Evolutionary conservation across 2,329 filamentous ascomycete species (phyloP), one percentile per base, ranked within the genome.

Genomic region (Alternaria sp.): DNA sequence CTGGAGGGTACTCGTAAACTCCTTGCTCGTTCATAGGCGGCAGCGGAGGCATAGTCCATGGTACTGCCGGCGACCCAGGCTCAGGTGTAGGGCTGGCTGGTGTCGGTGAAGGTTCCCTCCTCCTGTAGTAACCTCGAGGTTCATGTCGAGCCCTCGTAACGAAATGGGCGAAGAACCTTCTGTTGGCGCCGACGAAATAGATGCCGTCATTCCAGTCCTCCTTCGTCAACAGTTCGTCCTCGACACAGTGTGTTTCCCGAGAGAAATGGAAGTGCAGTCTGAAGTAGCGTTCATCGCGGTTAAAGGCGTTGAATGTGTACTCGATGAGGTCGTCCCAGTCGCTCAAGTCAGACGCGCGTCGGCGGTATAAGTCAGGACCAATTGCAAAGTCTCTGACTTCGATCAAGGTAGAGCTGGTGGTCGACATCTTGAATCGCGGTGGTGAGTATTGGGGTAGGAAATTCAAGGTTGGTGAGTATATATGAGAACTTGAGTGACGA

Each of bases 241-340:
- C 23, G 5, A 25, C 18, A 26, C 55, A 58, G 4, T 4, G 28
- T 44, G 55, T 41, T 7, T 50, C 11, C 7, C 23, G 45, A 11
- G 23, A 28, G 8, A 55, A 50, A 30, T 63, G 60, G 8, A 63
- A 18, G n/a, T 63, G 60, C 30, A 50, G 18, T 7, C 41, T 37
- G 30, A 54, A 50, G 9, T 41, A 41, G 5, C 18, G 15, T 25
- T 51, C 41, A 23, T 60, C 18, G 25, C 43, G 21, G 41, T 23
- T 18, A 21, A 60, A 47, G 11, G 41, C 25, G 25, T 15, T 30
- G 44, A 59, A 60, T 3, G 47, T 33, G 15, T 30, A 45, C 2
- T 54, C 47, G 18, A 63, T n/a, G 18, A 60, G 28, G 11, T 49
- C 50, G 15, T 55, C 44, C 43, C 30, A 63, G 14, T 28, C 9